Conservation (phyloP, 2,329 filamentous ascomycete species). For the Pezicula carpinea region DNA sequence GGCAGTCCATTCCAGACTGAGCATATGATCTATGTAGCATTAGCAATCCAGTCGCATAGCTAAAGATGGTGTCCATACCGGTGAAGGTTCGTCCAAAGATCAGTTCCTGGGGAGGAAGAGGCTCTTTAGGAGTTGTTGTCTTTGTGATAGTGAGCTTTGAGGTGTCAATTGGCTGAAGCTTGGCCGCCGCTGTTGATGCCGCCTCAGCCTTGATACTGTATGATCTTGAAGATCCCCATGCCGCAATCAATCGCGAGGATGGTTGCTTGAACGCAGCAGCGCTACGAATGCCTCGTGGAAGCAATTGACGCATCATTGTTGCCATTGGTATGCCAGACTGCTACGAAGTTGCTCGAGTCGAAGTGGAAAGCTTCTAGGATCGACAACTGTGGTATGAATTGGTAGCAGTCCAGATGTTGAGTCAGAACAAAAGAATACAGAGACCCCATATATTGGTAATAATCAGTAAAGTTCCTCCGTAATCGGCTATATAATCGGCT, state of each 20-base stretch:
- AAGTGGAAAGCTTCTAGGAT: background rate
- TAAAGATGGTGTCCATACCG: slow-evolving; percentile 45
- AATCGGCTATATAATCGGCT: too few species aligned
- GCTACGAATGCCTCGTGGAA: slow-evolving; percentile 30
- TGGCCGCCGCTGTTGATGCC: slow-evolving; percentile 32
- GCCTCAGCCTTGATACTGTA: slow-evolving; percentile 45
- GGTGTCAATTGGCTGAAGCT: slow-evolving; percentile 69
- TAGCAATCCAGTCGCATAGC: slow-evolving; percentile 2
- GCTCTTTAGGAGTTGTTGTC: slow-evolving; percentile 69
- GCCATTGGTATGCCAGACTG: slow-evolving; percentile 1
- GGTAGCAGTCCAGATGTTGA: too few species aligned
- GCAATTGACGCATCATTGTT: slow-evolving; percentile 42
- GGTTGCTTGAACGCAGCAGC: slow-evolving; percentile 29
- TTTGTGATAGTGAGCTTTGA: slow-evolving; percentile 69
- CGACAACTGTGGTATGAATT: background rate
- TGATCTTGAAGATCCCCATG: slow-evolving; percentile 31
- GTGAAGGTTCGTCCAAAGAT: slow-evolving; percentile 91
- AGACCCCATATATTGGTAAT: too few species aligned
- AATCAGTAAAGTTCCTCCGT: too few species aligned
- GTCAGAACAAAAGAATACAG: too few species aligned
- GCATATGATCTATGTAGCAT: slow-evolving; percentile 77
- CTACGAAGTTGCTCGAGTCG: background rate
- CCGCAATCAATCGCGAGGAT: slow-evolving; percentile 29
- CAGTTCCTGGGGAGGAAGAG: slow-evolving; percentile 73
- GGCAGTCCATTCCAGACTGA: slow-evolving; percentile 88